phyloP scores from a whole-genome alignment of 2,329 filamentous ascomycete species.

The Aspergillus ruber region DNA sequence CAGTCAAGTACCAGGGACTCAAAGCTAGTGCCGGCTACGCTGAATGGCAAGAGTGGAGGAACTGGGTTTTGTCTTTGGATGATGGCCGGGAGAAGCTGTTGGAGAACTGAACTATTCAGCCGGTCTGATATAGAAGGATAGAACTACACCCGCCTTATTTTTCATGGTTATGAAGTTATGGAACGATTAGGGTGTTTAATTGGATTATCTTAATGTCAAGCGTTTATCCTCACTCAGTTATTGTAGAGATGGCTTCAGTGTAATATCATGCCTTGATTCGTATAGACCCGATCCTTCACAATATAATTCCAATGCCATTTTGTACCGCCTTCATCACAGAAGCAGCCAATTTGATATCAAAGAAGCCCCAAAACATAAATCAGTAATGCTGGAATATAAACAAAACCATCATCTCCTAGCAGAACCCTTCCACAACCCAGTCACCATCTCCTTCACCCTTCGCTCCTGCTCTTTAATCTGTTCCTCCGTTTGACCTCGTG shows the following conservation, averaged over 20 bases:
- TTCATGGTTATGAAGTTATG: neutral
- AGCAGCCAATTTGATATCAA: neutral
- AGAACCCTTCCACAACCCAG: constrained; percentile 47
- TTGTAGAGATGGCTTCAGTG: neutral
- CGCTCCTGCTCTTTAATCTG: constrained; percentile 57
- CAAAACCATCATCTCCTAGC: constrained; percentile 9
- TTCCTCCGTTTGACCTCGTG: constrained; percentile 55
- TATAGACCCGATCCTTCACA: neutral
- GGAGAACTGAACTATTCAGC: neutral
- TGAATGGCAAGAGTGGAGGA: constrained; percentile 74
- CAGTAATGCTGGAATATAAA: neutral
- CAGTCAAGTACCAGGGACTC: constrained; percentile 80
- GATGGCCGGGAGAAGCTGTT: constrained; percentile 22
- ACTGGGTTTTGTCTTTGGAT: constrained; percentile 52
- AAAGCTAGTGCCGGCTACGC: constrained; percentile 64
- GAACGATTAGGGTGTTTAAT: neutral
- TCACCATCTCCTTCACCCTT: constrained; percentile 52
- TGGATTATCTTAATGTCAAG: neutral
- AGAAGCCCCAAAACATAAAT: neutral
- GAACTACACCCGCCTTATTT: neutral
- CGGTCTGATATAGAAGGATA: neutral
- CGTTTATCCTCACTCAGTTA: neutral
- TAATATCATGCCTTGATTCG: no score
- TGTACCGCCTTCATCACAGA: neutral
- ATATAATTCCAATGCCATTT: neutral